phyloP scores from a whole-genome alignment of 805 yeast genomes.

The Saturnispora halmiae region DNA sequence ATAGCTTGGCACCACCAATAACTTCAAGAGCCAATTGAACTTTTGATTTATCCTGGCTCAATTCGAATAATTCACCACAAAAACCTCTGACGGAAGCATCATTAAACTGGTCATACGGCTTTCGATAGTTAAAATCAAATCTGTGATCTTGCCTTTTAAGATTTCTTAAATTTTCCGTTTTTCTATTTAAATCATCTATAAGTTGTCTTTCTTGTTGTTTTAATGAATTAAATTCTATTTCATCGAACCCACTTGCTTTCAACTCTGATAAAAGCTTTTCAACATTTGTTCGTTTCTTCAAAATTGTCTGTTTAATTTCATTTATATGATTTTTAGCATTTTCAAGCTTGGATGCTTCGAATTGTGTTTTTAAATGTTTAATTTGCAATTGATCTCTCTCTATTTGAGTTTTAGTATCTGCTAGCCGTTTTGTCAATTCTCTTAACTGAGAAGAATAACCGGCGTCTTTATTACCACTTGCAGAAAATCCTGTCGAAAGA shows the following conservation, averaged over 20 bases:
- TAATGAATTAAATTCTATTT: constrained; percentile 35
- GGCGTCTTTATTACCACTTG: constrained; percentile 64
- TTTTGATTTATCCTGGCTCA: constrained; percentile 42
- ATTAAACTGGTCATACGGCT: constrained; percentile 55
- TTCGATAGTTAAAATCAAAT: constrained; percentile 64
- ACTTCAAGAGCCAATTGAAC: constrained; percentile 82
- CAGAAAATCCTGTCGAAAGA: constrained; percentile 80
- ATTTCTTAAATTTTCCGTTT: constrained; percentile 41
- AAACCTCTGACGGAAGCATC: constrained; percentile 68
- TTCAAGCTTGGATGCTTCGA: constrained; percentile 38
- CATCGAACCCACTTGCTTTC: constrained; percentile 48
- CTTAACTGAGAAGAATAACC: constrained; percentile 71
- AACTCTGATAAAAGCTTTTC: constrained; percentile 35
- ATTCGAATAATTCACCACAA: constrained; percentile 72
- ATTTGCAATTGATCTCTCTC: constrained; percentile 54
- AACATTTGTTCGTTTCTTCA: constrained; percentile 32
- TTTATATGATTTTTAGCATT: constrained; percentile 47
- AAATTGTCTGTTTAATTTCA: constrained; percentile 39
- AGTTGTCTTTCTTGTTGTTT: constrained; percentile 38
- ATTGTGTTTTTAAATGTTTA: constrained; percentile 36
- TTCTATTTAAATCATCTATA: constrained; percentile 34
- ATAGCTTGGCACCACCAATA: constrained; percentile 88
- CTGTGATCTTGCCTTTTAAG: constrained; percentile 59
- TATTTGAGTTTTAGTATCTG: constrained; percentile 44
- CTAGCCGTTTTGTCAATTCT: constrained; percentile 47